These are phyloP conservation scores for Gautieria morchelliformis DNA, from an alignment of 768 basidiomycete species.

Conservation along the genomic window DNA sequence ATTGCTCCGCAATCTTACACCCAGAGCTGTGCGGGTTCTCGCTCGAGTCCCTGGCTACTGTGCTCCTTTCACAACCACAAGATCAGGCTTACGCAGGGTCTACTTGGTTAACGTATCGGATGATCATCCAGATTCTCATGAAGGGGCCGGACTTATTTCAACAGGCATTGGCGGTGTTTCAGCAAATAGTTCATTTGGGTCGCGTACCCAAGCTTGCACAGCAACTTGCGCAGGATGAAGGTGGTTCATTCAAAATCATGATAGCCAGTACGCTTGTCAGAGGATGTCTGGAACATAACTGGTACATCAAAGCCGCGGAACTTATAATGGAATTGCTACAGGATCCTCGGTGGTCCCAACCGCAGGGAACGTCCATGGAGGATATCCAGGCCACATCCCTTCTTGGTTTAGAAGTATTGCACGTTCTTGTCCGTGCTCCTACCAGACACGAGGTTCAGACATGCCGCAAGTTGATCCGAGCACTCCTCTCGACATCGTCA, in stretches of 20 bases:
- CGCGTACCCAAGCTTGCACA: background rate
- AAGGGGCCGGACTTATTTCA: background rate
- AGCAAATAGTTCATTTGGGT: background rate
- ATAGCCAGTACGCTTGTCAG: background rate
- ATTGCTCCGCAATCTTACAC: background rate
- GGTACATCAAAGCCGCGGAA: background rate
- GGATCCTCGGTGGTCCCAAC: constrained; percentile 4
- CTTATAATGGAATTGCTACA: background rate
- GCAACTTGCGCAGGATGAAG: background rate
- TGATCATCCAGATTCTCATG: constrained; percentile 5
- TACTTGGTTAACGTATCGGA: background rate
- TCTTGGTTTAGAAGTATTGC: constrained; percentile 2
- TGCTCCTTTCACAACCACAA: background rate
- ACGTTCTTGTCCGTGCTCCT: background rate
- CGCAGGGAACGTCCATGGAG: background rate
- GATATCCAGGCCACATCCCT: background rate
- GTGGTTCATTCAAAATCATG: constrained; percentile 1
- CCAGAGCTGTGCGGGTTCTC: background rate
- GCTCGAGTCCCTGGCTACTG: background rate
- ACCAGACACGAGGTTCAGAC: constrained; percentile 24
- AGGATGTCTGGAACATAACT: background rate
- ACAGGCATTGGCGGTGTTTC: background rate
- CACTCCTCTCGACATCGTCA: constrained; percentile 21
- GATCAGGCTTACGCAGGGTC: background rate
- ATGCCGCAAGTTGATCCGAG: constrained; percentile 33